phyloP scores from a whole-genome alignment of 345 rosid genomes.

The Salix caprea region DNA sequence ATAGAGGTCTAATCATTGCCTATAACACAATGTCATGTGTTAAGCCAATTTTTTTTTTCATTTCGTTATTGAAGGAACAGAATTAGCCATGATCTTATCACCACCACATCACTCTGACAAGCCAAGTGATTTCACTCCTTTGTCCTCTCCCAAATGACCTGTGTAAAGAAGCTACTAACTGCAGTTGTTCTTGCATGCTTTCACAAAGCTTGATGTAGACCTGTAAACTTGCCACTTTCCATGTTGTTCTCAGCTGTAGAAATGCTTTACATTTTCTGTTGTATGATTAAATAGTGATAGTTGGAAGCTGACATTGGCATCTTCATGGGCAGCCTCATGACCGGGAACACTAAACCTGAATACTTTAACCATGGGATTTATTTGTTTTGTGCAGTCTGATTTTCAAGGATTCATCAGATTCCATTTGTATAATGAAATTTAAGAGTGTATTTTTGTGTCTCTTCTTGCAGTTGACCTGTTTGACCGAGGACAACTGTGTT shows the following conservation, averaged over 20 bases:
- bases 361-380: neutral
- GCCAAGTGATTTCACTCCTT: neutral
- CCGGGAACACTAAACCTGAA: neutral
- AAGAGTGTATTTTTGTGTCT: slow-evolving; percentile 7
- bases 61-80: neutral
- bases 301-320: neutral
- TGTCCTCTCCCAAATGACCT: neutral
- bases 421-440: neutral
- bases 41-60: neutral
- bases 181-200: neutral
- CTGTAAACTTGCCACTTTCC: neutral
- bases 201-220: neutral
- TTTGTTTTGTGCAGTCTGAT: slow-evolving; percentile 1
- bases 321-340: neutral
- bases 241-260: neutral
- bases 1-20: neutral
- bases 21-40: neutral
- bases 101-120: neutral
- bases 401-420: neutral
- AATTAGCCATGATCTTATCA: neutral
- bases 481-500: slow-evolving; percentile 61
- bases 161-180: neutral
- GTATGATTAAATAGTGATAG: neutral
- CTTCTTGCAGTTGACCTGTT: slow-evolving; percentile 54
- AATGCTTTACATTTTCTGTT: neutral